Percentiles rank a stretch among this genome's conserved stretches.
These are phyloP conservation scores for Cucurbita pepo DNA, from an alignment of 306 rosid genomes.

Conservation along the genomic window DNA sequence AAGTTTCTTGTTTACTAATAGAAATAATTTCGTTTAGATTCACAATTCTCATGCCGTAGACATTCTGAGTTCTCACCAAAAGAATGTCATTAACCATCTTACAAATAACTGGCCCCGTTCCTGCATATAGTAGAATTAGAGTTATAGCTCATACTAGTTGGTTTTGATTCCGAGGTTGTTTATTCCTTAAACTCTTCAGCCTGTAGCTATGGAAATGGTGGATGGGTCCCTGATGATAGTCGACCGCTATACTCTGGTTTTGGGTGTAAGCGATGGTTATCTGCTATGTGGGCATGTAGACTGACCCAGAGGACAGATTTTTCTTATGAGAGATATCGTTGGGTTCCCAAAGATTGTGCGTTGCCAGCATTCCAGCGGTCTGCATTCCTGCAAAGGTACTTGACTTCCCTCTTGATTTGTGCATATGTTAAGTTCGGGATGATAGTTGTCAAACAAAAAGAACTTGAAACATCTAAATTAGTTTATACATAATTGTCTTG, in stretches of 20 bases:
- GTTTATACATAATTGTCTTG: background rate
- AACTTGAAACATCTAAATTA: background rate
- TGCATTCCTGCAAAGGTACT: constrained; percentile 59
- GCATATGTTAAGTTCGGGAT: background rate
- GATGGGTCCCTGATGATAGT: constrained; percentile 58
- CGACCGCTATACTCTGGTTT: constrained; percentile 67
- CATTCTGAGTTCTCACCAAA: background rate
- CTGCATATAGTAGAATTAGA: background rate
- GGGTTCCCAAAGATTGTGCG: constrained; percentile 66
- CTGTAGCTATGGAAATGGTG: constrained; percentile 79
- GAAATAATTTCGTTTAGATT: background rate
- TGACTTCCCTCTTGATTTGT: background rate
- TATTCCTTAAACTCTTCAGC: constrained; percentile 23
- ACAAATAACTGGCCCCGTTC: background rate
- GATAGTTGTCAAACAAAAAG: background rate
- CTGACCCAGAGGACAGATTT: constrained; percentile 57
- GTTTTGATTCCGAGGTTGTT: constrained; percentile 2
- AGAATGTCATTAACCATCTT: background rate
- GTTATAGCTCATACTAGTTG: background rate
- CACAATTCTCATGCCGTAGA: background rate
- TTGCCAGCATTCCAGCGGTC: constrained; percentile 49
- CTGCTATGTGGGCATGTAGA: constrained; percentile 87
- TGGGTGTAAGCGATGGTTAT: constrained; percentile 69
- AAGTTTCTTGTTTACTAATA: background rate
- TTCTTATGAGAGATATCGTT: constrained; percentile 64